Evolutionary conservation across 129 eudicot genomes (phyloP).

Genomic region (Artemisia tridentata): DNA sequence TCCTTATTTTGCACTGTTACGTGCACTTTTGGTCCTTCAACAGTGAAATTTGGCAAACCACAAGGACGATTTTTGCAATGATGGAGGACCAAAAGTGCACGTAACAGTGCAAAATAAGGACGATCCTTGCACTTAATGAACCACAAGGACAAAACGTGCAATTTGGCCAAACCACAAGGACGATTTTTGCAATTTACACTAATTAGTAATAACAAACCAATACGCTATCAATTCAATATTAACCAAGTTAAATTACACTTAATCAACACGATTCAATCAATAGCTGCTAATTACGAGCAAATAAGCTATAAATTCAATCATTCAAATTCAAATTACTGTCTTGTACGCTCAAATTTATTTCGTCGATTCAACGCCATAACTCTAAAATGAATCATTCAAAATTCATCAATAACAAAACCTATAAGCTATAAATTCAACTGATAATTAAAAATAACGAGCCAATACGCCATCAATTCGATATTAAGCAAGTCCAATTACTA

Average conservation of each 20-base stretch:
- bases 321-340: not conserved
- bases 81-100: too few species aligned
- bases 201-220: not conserved
- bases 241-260: not conserved
- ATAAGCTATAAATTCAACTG: not conserved
- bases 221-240: not conserved
- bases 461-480: not conserved
- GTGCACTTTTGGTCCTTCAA: too few species aligned
- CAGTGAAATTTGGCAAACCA: too few species aligned
- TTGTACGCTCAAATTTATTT: not conserved
- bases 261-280: not conserved
- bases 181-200: too few species aligned
- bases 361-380: slow-evolving; percentile 27
- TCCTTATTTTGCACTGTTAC: too few species aligned
- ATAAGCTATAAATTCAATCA: not conserved
- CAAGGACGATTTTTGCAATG: too few species aligned
- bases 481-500: not conserved
- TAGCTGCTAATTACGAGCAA: not conserved
- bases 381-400: slow-evolving; percentile 2
- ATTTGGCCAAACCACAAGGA: too few species aligned
- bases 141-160: too few species aligned
- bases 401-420: not conserved
- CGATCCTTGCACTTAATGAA: too few species aligned
- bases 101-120: too few species aligned
- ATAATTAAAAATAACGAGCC: not conserved